phyloP scores from a whole-genome alignment of 2,329 filamentous ascomycete species.

The Ophiostoma quercus region DNA sequence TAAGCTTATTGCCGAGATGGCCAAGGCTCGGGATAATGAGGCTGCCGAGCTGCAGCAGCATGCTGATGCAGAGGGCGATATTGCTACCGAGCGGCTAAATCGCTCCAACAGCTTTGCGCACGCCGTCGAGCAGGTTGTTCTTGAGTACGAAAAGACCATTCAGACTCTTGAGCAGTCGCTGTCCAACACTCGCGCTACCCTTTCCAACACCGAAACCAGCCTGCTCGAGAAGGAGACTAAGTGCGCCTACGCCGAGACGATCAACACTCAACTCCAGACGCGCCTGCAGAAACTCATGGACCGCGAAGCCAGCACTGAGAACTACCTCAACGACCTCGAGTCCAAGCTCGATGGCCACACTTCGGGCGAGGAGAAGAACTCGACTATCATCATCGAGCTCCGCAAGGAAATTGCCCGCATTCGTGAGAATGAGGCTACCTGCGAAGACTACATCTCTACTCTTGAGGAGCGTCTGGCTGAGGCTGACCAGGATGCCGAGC shows the following conservation, averaged over 20 bases:
- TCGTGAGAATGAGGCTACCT: slow-evolving; percentile 82
- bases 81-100: slow-evolving; percentile 79
- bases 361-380: slow-evolving; percentile 87
- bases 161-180: slow-evolving; percentile 87
- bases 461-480: slow-evolving; percentile 92
- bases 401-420: slow-evolving; percentile 85
- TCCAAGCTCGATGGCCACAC: slow-evolving; percentile 83
- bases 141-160: slow-evolving; percentile 98
- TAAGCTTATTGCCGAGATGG: slow-evolving; percentile 90
- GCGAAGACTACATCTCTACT: slow-evolving; percentile 95
- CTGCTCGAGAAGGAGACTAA: slow-evolving; percentile 91
- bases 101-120: slow-evolving; percentile 94
- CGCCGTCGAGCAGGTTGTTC: slow-evolving; percentile 89
- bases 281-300: slow-evolving; percentile 91
- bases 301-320: slow-evolving; percentile 84
- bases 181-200: slow-evolving; percentile 75
- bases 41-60: slow-evolving; percentile 51
- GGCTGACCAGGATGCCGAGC: slow-evolving; percentile 87
- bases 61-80: slow-evolving; percentile 65
- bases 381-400: slow-evolving; percentile 75
- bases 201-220: slow-evolving; percentile 78
- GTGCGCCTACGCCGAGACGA: slow-evolving; percentile 85
- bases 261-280: slow-evolving; percentile 82
- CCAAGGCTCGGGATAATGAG: slow-evolving; percentile 72
- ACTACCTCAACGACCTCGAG: slow-evolving; percentile 88